A percentile compares a stretch with the other conserved stretches of the same genome.
These are phyloP conservation scores for Ilex asprella DNA, from an alignment of 257 asterid genomes.

Conservation along the genomic window DNA sequence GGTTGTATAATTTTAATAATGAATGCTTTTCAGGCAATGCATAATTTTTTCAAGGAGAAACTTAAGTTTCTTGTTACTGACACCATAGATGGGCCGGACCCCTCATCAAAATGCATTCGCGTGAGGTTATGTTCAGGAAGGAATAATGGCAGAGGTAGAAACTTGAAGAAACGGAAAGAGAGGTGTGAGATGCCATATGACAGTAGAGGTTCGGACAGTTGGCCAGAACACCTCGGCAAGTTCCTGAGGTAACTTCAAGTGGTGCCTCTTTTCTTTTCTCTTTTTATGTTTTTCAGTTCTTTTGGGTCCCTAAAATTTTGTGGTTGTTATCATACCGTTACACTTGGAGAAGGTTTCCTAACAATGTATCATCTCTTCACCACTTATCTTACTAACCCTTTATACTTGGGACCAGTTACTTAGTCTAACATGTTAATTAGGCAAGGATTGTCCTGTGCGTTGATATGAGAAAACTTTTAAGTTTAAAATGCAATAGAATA, in stretches of 20 bases:
- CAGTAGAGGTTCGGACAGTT: slow-evolving; percentile 77
- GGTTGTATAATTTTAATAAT: not conserved
- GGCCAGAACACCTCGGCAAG: slow-evolving; percentile 82
- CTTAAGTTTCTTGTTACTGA: slow-evolving; percentile 85
- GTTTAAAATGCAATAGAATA: too few species aligned
- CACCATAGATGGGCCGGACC: slow-evolving; percentile 81
- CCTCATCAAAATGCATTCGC: slow-evolving; percentile 77
- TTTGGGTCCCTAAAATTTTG: too few species aligned
- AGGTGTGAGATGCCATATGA: slow-evolving; percentile 72
- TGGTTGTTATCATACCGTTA: too few species aligned
- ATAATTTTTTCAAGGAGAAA: slow-evolving; percentile 85
- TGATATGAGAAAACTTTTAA: too few species aligned
- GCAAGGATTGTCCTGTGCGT: too few species aligned
- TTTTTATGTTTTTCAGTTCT: slow-evolving; percentile 4
- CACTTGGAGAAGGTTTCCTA: too few species aligned
- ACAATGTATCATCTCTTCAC: too few species aligned
- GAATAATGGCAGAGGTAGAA: slow-evolving; percentile 41
- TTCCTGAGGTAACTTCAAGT: slow-evolving; percentile 55
- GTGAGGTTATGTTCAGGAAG: slow-evolving; percentile 60
- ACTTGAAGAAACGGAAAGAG: slow-evolving; percentile 75
- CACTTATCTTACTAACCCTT: too few species aligned
- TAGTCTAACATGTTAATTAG: too few species aligned
- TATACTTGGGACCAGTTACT: too few species aligned
- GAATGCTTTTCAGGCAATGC: slow-evolving; percentile 65
- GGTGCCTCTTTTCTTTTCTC: not conserved